These are phyloP conservation scores for Ceratobasidium theobromae DNA, from an alignment of 1,284 basidiomycete species.

Conservation along the genomic window DNA sequence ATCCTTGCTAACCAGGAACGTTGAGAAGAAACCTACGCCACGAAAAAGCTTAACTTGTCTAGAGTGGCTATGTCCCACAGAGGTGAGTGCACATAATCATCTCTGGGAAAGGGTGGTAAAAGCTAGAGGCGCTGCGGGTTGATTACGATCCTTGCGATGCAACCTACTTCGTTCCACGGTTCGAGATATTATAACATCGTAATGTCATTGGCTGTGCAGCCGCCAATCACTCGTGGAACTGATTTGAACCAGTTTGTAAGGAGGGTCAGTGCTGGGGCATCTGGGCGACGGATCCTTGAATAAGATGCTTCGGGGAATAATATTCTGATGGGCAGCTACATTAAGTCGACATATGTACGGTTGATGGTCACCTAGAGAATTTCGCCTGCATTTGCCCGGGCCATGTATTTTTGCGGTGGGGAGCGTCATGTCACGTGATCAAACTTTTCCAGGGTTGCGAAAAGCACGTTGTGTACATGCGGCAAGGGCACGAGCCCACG, in stretches of 20 bases:
- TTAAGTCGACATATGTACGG: neutral
- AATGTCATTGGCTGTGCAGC: no score
- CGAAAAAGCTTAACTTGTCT: neutral
- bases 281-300: no score
- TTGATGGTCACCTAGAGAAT: neutral
- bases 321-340: neutral
- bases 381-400: neutral
- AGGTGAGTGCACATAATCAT: neutral
- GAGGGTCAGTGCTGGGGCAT: no score
- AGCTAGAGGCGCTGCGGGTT: neutral
- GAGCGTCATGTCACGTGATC: constrained; percentile 10
- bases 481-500: constrained; percentile 17
- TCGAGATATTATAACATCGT: no score
- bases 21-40: neutral
- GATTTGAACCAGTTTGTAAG: no score
- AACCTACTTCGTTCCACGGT: neutral
- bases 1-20: neutral
- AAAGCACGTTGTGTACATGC: constrained; percentile 30
- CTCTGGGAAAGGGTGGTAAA: neutral
- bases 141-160: neutral
- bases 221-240: no score
- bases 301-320: neutral
- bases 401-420: constrained; percentile 3
- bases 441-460: neutral
- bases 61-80: neutral